Evolutionary conservation across 352 stramenopile species (phyloP), one percentile per base, ranked within the genome.

Genomic region (Phytopythium cucurbitacearum): DNA sequence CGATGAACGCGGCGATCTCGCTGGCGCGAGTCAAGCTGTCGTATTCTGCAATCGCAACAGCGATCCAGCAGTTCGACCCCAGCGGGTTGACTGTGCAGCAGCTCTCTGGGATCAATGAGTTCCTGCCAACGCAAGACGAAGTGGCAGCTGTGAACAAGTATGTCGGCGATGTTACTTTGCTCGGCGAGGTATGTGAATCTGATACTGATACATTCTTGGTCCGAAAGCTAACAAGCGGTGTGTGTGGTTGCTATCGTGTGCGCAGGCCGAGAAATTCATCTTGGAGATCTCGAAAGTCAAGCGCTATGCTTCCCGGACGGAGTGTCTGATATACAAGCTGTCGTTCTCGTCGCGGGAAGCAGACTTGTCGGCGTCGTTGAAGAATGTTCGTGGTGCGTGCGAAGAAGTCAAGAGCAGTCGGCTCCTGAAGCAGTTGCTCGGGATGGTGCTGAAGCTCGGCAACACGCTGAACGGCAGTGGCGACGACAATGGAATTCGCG

Each of bases 1-100:
- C 90, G 9, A 99, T 98, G 94, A 99, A 99, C 67, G 94, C 91
- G 35, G 96, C 91, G 1, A 99, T 99, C 56, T 97, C 96, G 34
- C 71, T 99, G 4, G 91, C 94, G 5, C 69, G 96, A 51, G 77
- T 99, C 34, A 98, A 98, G 66, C 71, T 98, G 40, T 89, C 88
- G 16, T 97, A 98, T 68, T 66, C 73, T 0, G 86, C 94, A 44
- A 89, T 98, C 38, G 71, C 87, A 57, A 62, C 85, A 13, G 82
- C 78, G 4, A 77, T 97, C 34, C 49, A 59, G 21, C 76, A 73
- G 8, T 91, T 96, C 51, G 65, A 94, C 42, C 56, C 76, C 7
- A 80, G 56, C 32, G 70, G 82, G 0, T 56, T 94, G 35, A 84
- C 77, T 2, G 53, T 84, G 21, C 67, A 94, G 49, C 80, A 94